Evolutionary conservation across 371 early-diverging fungal species (phyloP).

Genomic region (Rhizopus stolonifer): DNA sequence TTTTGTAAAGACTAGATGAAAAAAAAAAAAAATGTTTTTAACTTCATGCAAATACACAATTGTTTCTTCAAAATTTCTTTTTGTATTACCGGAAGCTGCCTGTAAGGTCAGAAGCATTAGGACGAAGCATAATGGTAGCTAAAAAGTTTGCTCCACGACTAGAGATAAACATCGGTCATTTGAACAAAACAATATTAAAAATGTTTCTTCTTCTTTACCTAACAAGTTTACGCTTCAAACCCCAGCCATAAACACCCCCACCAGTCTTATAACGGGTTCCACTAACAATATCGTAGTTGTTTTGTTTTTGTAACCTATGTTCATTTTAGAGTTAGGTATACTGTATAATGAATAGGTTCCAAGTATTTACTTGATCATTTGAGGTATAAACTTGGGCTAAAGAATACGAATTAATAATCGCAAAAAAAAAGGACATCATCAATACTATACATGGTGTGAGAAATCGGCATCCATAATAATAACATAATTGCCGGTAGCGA

Average conservation of each 20-base stretch:
- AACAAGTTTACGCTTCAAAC: slow-evolving; percentile 94
- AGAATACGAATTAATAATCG: neutral
- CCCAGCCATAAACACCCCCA: slow-evolving; percentile 99
- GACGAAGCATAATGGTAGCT: slow-evolving; percentile 88
- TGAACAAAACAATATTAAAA: neutral
- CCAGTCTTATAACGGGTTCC: slow-evolving; percentile 91
- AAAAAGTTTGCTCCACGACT: slow-evolving; percentile 98
- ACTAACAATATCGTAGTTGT: slow-evolving; percentile 92
- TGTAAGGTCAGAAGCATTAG: slow-evolving; percentile 94
- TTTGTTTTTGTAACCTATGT: slow-evolving; percentile 71
- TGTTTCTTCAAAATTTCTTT: neutral
- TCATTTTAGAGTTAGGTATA: neutral
- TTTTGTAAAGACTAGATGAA: slow-evolving; percentile 84
- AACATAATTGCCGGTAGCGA: slow-evolving; percentile 92
- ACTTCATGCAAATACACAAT: no score
- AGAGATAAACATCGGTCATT: no score
- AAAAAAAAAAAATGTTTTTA: neutral
- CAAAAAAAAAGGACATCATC: neutral
- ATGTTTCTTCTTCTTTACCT: slow-evolving; percentile 43
- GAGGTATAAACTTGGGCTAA: slow-evolving; percentile 95
- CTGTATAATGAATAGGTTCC: slow-evolving; percentile 6
- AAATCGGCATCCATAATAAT: slow-evolving; percentile 99
- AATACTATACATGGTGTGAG: slow-evolving; percentile 88
- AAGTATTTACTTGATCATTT: slow-evolving; percentile 74
- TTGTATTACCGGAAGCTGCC: slow-evolving; percentile 84